Evolutionary conservation across 1,139 yeast genomes (phyloP), one percentile per base, ranked within the genome.

Genomic region (Suhomyces panamericanus): DNA sequence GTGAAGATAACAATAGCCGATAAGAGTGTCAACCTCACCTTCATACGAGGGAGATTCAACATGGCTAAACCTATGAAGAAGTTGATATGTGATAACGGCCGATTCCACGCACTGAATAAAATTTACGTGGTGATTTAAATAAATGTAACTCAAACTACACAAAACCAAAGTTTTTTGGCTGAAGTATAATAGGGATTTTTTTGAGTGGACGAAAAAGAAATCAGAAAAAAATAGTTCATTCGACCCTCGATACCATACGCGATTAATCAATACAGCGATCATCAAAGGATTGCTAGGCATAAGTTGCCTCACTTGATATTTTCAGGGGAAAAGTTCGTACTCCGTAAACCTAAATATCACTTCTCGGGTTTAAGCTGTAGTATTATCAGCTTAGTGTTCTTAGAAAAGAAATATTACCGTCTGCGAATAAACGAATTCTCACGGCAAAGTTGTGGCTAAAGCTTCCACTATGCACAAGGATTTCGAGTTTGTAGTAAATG

Each of bases 31-130:
- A 44, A 30, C 41, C 38, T 44, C 32, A 29, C 41, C 39, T 37
- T 40, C 42, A 44, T 37, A 13, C 47, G 47, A 30, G 44, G 42
- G 13, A 39, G 39, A 31, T 39, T 43, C 34, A 43, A 35, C 46
- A 40, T 42, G 27, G 30, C 38, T 26, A 22, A 16, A 27, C 29
- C 42, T 32, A 32, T 33, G 36, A 39, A 32, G 42, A 33, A 16
- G 30, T 20, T 33, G 35, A 20, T 16, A 29, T 14, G 27, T 28
- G 37, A 33, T 32, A 26, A 33, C 42, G 42, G 35, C 37, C 36
- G 41, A 39, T 17, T 27, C 37, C 32, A 34, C 37, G 37, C 42
- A 39, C 37, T 28, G 37, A 33, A 37, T 17, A 32, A 20, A 32
- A 34, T 33, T 22, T 16, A 29, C 27, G 31, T 39, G 31, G 42